Base-by-base conservation (phyloP, 805 yeast species). In the Ogataea methanolica region DNA sequence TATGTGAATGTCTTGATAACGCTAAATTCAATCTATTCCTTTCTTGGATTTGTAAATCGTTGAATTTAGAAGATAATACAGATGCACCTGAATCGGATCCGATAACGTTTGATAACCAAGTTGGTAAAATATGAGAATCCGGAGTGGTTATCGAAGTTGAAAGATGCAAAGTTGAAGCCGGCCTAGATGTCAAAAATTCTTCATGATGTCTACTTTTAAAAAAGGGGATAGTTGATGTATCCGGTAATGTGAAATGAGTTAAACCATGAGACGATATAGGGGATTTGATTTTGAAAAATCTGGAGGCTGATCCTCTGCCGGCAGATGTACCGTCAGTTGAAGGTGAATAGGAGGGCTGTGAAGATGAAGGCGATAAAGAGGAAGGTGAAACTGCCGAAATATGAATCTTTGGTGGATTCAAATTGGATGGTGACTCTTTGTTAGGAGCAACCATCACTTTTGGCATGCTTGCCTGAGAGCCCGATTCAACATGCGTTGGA, bases 21-120 rank as follows among this genome's bases (percentile, higher is more conserved):
- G 75, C 78, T 39, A 67, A 62, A 48, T 81, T 79, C 48, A 90
- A 71, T 38, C 97, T 71, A 16, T 72, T 73, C 52, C 80, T 80
- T 61, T 91, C 97, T 29, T 77, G 73, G 41, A 76, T 66, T 66
- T 92, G 96, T 40, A 91, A 69, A 41, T 67, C 67, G 53, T 78
- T 76, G 63, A 89, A 91, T 52, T 81, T 72, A 26, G 78, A 75
- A 1, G 80, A 70, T 8, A 72, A 61, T 2, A 58, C 49, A 33
- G 69, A 57, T 3, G 76, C 70, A 4, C 76, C 77, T 5, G 54
- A 43, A 48, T 67, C 69, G 14, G 61, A 54, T 4, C 64, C 64
- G 22, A 73, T 58, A 2, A 72, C 65, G 23, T 59, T 47, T 31
- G 57, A 56, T 26, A 83, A 67, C 91, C 91, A 85, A 2, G 44